Evolutionary conservation across 148 eudicot genomes (phyloP).

Genomic region (Amaranthus palmeri): DNA sequence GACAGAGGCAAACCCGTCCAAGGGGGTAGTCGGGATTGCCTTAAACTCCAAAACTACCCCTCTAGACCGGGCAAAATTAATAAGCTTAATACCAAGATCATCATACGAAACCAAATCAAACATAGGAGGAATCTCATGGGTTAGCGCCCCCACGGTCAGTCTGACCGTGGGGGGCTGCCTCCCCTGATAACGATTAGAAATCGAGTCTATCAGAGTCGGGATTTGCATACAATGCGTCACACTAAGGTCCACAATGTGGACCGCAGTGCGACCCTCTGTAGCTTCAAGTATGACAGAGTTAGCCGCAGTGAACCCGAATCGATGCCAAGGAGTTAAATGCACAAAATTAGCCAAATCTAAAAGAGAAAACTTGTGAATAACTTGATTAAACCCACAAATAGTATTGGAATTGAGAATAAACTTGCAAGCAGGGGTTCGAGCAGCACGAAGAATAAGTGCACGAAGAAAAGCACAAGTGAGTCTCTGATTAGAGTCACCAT

Average conservation of each 20-base stretch:
- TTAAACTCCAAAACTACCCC: slow-evolving; percentile 64
- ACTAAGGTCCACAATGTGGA: slow-evolving; percentile 80
- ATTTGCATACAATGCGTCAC: slow-evolving; percentile 93
- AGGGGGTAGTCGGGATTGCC: slow-evolving; percentile 49
- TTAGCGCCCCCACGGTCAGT: slow-evolving; percentile 69
- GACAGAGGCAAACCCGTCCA: slow-evolving; percentile 61
- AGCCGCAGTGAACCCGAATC: slow-evolving; percentile 86
- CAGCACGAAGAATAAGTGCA: slow-evolving; percentile 66
- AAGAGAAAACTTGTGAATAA: slow-evolving; percentile 48
- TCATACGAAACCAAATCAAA: slow-evolving; percentile 55
- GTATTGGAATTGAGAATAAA: slow-evolving; percentile 25
- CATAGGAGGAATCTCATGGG: slow-evolving; percentile 61
- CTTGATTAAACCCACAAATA: slow-evolving; percentile 2
- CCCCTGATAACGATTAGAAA: slow-evolving; percentile 42
- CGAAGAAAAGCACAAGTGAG: slow-evolving; percentile 80
- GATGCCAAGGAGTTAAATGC: slow-evolving; percentile 87
- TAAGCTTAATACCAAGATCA: slow-evolving; percentile 56
- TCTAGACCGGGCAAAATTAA: slow-evolving; percentile 57
- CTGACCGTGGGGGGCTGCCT: slow-evolving; percentile 43
- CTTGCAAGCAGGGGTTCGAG: slow-evolving; percentile 41
- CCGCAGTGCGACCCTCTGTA: slow-evolving; percentile 30
- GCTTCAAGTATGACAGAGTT: slow-evolving; percentile 70
- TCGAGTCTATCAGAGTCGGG: slow-evolving; percentile 73
- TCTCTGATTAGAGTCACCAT: slow-evolving; percentile 79
- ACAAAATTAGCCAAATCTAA: slow-evolving; percentile 76